Base-by-base conservation (phyloP, 768 basidiomycete genomes). In the Pleurotus salmoneostramineus region DNA sequence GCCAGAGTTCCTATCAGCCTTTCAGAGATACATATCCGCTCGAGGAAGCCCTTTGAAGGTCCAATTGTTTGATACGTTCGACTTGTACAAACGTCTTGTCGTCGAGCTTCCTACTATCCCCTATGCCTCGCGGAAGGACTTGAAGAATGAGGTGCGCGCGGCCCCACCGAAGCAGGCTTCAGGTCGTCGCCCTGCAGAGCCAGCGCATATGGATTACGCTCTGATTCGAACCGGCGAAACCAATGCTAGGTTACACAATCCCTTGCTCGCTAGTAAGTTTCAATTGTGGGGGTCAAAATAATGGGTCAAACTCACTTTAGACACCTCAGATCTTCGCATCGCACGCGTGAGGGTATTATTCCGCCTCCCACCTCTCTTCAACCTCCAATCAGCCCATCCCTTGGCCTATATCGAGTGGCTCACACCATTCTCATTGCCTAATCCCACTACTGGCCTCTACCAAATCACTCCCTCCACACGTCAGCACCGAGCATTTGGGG, bases 401-500 rank as follows among this genome's bases (percentile, higher is more conserved):
- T 59, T 65, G 6, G 65, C 60, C 7, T 66, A 66, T 45, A 44
- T 66, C 17, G 63, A 66, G 49, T 66, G 65, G 65, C 56, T 63
- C 42, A 64, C 61, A 3, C 64, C 62, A 8, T 46, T 66, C 15
- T 4, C 27, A 8, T 6, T 10, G 6, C 56, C 47, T 5, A 61
- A 63, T 17, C 21, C 21, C 15, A 27, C 14, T 11, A 37, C n/a
- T n/a, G 52, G 48, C 11, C 64, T 70, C 62, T 66, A 56, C 43
- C 6, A 31, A 10, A 51, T 71, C 1, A 43, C 60, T 5, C 58
- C 50, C 0, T 67, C 67, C 6, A 65, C 56, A 37, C 58, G 60
- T 12, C 11, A 44, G 6, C 60, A 62, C 36, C 60, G 58, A 10
- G 62, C 57, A 2, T 47, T 63, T 50, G 56, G 58, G 10, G 60